A percentile compares a stretch with the other conserved stretches of the same genome.
Evolutionary conservation across 352 stramenopile species (phyloP).

Genomic region (Globisporangium spinosum): DNA sequence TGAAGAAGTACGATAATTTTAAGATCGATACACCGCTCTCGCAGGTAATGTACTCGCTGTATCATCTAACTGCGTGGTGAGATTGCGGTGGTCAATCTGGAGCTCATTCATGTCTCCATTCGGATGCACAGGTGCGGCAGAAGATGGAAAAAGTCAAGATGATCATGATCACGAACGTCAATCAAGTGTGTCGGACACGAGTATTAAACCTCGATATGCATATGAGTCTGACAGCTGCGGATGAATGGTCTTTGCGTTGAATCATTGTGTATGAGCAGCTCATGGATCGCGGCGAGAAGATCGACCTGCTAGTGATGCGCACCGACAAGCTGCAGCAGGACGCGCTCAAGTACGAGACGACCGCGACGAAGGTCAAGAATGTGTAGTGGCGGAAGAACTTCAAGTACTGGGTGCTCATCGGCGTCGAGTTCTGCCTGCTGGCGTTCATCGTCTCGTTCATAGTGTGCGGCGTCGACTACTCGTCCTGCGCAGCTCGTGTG

Average conservation of each 20-base stretch:
- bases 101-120: not conserved
- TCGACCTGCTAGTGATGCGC: conserved; percentile 88
- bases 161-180: conserved; percentile 99
- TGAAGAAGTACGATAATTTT: conserved; percentile 86
- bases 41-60: conserved; percentile 26
- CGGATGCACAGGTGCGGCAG: conserved; percentile 62
- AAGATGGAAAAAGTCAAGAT: conserved; percentile 98
- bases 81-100: not conserved
- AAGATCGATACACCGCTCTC: conserved; percentile 74
- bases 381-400: conserved; percentile 88
- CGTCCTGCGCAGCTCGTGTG: conserved; percentile 49
- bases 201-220: not conserved
- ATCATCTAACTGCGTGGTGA: not conserved
- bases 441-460: conserved; percentile 62
- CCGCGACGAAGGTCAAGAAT: conserved; percentile 89
- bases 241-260: not conserved
- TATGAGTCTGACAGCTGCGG: not conserved
- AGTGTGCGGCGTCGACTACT: conserved; percentile 74
- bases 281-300: conserved; percentile 97
- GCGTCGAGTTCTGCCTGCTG: conserved; percentile 50
- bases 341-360: conserved; percentile 96
- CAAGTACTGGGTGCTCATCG: conserved; percentile 70
- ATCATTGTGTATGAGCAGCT: conserved; percentile 68
- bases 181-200: conserved; percentile 41
- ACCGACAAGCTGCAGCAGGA: conserved; percentile 94